A percentile compares a stretch with the other conserved stretches of the same genome.
These are phyloP conservation scores for Schoenoplectus tabernaemontani DNA, from an alignment of 202 grass and related monocot genomes.

Conservation along the genomic window DNA sequence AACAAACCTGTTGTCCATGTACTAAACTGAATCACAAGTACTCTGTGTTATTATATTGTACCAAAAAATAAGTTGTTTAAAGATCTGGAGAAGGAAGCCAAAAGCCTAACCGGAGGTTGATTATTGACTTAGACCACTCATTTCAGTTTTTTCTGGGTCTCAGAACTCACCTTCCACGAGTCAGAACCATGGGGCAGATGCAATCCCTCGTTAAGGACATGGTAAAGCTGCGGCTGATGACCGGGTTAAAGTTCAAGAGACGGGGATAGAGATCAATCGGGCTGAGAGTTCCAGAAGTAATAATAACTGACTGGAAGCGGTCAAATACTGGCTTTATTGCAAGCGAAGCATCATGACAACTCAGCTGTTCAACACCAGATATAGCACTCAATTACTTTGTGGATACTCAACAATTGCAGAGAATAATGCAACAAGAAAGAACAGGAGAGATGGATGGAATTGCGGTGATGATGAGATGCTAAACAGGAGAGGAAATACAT, in stretches of 20 bases:
- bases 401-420: slow-evolving; percentile 6
- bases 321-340: slow-evolving; percentile 91
- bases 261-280: slow-evolving; percentile 96
- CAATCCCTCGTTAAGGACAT: slow-evolving; percentile 98
- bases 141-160: neutral
- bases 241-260: slow-evolving; percentile 88
- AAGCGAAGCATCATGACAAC: slow-evolving; percentile 93
- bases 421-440: neutral
- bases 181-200: slow-evolving; percentile 97
- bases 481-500: neutral
- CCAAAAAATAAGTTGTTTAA: neutral
- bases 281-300: slow-evolving; percentile 94
- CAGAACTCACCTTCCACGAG: slow-evolving; percentile 77
- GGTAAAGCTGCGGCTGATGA: slow-evolving; percentile 97
- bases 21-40: neutral
- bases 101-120: neutral
- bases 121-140: neutral
- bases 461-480: neutral
- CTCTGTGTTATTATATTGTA: neutral
- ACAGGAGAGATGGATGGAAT: neutral
- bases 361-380: slow-evolving; percentile 49
- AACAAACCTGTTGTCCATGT: neutral
- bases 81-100: neutral
- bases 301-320: slow-evolving; percentile 83
- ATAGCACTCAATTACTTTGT: slow-evolving; percentile 17